A percentile compares a stretch with the other conserved stretches of the same genome.
phyloP scores from a whole-genome alignment of 306 rosid genomes.

The Corylus heterophylla region DNA sequence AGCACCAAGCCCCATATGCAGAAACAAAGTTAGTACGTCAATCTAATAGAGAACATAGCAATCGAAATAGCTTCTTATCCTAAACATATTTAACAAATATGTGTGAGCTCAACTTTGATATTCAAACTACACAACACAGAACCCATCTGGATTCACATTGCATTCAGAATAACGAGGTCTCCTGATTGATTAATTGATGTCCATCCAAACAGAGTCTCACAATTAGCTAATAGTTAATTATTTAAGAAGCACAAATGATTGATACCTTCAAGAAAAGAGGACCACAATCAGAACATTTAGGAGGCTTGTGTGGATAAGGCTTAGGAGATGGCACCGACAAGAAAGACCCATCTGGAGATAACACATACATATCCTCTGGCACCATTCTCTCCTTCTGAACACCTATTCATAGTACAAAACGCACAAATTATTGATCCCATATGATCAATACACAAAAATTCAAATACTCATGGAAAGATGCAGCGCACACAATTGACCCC shows the following conservation, averaged over 20 bases:
- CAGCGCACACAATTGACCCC: slow-evolving; percentile 11
- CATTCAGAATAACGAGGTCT: not conserved
- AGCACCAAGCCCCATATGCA: not conserved
- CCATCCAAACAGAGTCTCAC: not conserved
- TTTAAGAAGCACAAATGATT: slow-evolving; percentile 13
- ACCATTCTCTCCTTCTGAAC: slow-evolving; percentile 98
- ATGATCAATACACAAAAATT: slow-evolving; percentile 8
- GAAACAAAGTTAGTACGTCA: not conserved
- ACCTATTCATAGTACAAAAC: slow-evolving; percentile 47
- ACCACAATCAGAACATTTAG: slow-evolving; percentile 87
- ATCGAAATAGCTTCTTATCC: not conserved
- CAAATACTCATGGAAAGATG: slow-evolving; percentile 14
- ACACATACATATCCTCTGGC: slow-evolving; percentile 88
- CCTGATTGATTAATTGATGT: slow-evolving; percentile 5
- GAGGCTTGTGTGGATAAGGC: slow-evolving; percentile 90
- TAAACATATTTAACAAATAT: too few relatives aligned
- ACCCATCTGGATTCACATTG: not conserved
- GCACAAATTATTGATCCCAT: slow-evolving; percentile 4
- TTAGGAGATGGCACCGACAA: slow-evolving; percentile 77
- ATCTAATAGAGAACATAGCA: not conserved
- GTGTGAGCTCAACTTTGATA: not conserved
- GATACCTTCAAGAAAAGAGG: slow-evolving; percentile 88
- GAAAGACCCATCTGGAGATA: slow-evolving; percentile 64
- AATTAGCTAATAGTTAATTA: not conserved
- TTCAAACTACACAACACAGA: not conserved